Base-by-base conservation (phyloP, 2,329 filamentous ascomycete species). In the Xylariaceae sp. region DNA sequence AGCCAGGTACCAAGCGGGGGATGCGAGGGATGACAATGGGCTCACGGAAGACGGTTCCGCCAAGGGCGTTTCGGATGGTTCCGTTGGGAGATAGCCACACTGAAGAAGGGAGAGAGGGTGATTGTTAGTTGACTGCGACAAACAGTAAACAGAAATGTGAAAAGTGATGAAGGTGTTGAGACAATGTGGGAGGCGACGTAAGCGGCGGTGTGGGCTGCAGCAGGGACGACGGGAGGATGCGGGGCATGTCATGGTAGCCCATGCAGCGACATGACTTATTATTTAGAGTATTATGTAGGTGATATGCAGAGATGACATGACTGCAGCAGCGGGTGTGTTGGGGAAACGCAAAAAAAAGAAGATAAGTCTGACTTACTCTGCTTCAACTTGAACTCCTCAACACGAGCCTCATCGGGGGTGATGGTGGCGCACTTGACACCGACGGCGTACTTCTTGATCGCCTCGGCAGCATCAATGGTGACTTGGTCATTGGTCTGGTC, bases 381-480 rank as follows among this genome's bases (percentile, higher is more conserved):
- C 86, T 97, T 98, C 60, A 98, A 81, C 67, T 96, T 91, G 73
- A 97, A 98, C 73, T 97, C 93, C 77, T 97, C 80, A 22, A 98
- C 92, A 67, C 93, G 86, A 55, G 83, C 86, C 80, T 98, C 93
- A 67, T 98, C 93, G 32, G 93, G 93, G 35, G 93, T 98, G 74
- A 98, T 98, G 67, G 93, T 98, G 56, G 93, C 93, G 71, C 93
- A 98, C 80, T 98, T 98, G 75, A 98, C 89, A 70, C 92, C 93
- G 44, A 98, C 93, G 49, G 86, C 89, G 79, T 97, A 96, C 79
- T 96, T 95, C 81, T 95, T 91, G 76, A 97, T 97, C 35, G 93
- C 93, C 75, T 95, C 89, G 45, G 93, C 93, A 44, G 92, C 88
- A 65, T 97, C 93, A 59, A 91, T 69, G 53, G 93, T 98, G 71